Evolutionary conservation across 805 yeast species (phyloP).

Genomic region (Lipomyces anomalus): DNA sequence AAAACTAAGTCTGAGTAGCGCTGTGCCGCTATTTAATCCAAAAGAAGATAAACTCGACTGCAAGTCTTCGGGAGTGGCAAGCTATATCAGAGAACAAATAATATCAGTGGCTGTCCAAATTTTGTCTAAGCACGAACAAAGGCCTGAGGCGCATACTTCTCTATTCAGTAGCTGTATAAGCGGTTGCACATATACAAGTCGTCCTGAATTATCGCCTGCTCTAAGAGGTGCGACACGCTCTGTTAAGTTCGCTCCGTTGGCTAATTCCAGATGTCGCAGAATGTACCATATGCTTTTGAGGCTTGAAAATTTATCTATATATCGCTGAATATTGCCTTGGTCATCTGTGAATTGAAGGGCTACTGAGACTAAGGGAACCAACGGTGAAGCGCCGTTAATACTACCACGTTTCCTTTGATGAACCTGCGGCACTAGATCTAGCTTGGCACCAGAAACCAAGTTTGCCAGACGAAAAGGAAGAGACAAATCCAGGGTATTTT

Average conservation of each 20-base stretch:
- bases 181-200: slow-evolving; percentile 1
- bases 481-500: slow-evolving; percentile 34
- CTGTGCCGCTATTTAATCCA: slow-evolving; percentile 7
- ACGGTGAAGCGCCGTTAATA: no score
- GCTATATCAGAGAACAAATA: no score
- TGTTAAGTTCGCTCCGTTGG: slow-evolving; percentile 1
- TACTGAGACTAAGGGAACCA: background rate
- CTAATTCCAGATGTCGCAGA: slow-evolving; percentile 2
- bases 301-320: background rate
- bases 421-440: slow-evolving; percentile 21
- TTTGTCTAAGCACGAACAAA: no score
- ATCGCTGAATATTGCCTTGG: background rate
- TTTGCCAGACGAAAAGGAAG: slow-evolving; percentile 42
- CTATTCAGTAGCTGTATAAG: slow-evolving; percentile 8
- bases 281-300: slow-evolving; percentile 1
- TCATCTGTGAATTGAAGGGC: background rate
- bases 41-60: slow-evolving; percentile 4
- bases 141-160: no score
- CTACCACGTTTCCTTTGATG: background rate
- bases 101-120: no score
- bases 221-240: background rate
- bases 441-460: slow-evolving; percentile 43
- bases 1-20: slow-evolving; percentile 5
- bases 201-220: background rate
- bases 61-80: slow-evolving; percentile 1